Percentiles rank a stretch among this genome's conserved stretches.
Conservation (phyloP, 306 rosid genomes). For the Argentina anserina region DNA sequence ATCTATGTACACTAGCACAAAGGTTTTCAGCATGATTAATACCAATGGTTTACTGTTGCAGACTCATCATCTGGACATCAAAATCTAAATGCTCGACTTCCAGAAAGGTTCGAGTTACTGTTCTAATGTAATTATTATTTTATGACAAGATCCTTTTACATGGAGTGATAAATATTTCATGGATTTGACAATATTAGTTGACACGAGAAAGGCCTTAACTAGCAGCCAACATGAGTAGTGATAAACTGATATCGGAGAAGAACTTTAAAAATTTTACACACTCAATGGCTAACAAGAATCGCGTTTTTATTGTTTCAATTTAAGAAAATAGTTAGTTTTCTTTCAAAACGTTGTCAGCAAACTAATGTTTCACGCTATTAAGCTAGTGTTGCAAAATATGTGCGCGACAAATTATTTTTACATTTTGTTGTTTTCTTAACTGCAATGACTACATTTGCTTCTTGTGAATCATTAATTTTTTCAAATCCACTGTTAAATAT, state of each 20-base stretch:
- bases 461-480: not conserved
- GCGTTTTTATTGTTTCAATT: not conserved
- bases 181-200: not conserved
- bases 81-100: conserved; percentile 79
- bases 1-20: not conserved
- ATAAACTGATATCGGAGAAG: not conserved
- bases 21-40: not conserved
- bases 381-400: not conserved
- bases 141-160: not conserved
- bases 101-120: conserved; percentile 67
- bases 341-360: not conserved
- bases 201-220: not conserved
- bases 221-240: not conserved
- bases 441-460: not conserved
- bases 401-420: not conserved
- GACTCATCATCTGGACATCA: conserved; percentile 76
- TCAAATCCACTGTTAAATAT: not conserved
- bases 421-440: not conserved
- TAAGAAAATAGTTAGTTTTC: not conserved
- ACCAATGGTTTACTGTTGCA: conserved; percentile 30
- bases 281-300: not conserved
- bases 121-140: not conserved
- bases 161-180: not conserved
- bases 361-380: not conserved
- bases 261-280: not conserved